Percentiles rank a stretch among this genome's conserved stretches.
Conservation (phyloP, 352 stramenopile genomes). For the Globisporangium abappressorium region DNA sequence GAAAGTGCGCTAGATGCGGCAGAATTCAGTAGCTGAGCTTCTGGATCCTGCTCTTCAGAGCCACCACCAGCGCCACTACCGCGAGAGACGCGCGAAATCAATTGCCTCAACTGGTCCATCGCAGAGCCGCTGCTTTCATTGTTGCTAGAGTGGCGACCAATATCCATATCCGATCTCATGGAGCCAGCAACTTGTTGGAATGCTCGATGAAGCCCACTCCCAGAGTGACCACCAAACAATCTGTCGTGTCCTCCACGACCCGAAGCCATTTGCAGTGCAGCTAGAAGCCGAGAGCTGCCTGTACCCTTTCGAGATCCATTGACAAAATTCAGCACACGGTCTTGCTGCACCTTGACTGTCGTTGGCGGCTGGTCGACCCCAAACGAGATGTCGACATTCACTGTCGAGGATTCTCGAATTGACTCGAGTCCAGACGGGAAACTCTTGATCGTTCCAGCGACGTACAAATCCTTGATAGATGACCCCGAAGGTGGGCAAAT, state of each 20-base stretch:
- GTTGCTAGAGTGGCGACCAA: not conserved
- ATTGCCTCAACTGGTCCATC: conserved; percentile 57
- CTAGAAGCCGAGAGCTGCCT: conserved; percentile 49
- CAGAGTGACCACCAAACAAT: conserved; percentile 16
- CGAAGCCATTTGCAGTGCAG: conserved; percentile 47
- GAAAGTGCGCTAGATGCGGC: not conserved
- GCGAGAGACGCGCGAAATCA: conserved; percentile 38
- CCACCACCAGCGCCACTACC: not conserved
- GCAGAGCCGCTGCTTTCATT: conserved; percentile 18
- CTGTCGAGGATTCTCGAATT: conserved; percentile 37
- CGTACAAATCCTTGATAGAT: conserved; percentile 34
- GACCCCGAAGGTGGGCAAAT: conserved; percentile 34
- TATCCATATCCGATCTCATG: not conserved
- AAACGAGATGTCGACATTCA: conserved; percentile 57
- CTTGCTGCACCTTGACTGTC: conserved; percentile 58
- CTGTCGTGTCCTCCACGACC: conserved; percentile 17
- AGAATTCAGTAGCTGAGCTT: not conserved
- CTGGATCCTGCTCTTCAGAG: conserved; percentile 4
- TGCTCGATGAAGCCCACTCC: conserved; percentile 26
- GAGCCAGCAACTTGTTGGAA: conserved; percentile 39
- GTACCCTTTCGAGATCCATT: conserved; percentile 27
- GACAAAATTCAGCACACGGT: conserved; percentile 55
- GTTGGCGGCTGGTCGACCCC: conserved; percentile 27
- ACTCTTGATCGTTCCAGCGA: conserved; percentile 60
- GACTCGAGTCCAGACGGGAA: conserved; percentile 55